Base-by-base conservation (phyloP, 495 filamentous ascomycete species). In the Viridothelium virens region DNA sequence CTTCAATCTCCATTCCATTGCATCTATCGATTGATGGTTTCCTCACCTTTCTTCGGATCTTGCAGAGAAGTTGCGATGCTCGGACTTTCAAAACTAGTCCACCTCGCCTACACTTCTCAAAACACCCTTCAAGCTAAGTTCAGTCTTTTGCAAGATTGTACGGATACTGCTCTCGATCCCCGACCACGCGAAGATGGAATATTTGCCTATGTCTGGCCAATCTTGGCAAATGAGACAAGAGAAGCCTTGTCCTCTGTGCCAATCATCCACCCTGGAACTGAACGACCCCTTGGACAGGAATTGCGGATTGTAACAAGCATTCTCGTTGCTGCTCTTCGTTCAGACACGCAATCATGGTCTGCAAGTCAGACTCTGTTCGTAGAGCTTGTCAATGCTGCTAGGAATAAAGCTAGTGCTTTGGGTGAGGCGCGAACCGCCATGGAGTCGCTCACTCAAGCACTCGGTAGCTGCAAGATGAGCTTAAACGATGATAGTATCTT, bases 371-470 rank as follows among this genome's bases (percentile, higher is more conserved):
- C 16, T 14, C 74, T 95, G 0, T 84, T 91, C 61, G 76, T 81
- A 11, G 76, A 80, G 2, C 79, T 90, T 18, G 76, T 83, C 14
- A 76, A 78, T n/a, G 81, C 83, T 61, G 82, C 88, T 11, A 81
- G 80, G 61, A 77, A 78, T 9, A 88, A 93, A 67, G 83, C 84
- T 48, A 89, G 91, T 5, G 85, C 89, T 66, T 81, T 79, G 4
- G 84, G 82, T 2, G 79, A 86, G 33, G 82, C 84, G 2, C 77
- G 84, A 25, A 80, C 84, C 37, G 79, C 89, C 12, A 78, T 91
- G 37, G 91, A 92, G 65, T 91, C 90, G 10, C 73, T 96, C 31
- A 84, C 90, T 3, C 85, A 84, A 61, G 71, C 69, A 2, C 46
- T 86, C 1, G 71, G 70, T 18, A 63, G 53, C 10, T 64, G 62